Conservation (phyloP, 164 flowering plant genomes). For the Piper longum region DNA sequence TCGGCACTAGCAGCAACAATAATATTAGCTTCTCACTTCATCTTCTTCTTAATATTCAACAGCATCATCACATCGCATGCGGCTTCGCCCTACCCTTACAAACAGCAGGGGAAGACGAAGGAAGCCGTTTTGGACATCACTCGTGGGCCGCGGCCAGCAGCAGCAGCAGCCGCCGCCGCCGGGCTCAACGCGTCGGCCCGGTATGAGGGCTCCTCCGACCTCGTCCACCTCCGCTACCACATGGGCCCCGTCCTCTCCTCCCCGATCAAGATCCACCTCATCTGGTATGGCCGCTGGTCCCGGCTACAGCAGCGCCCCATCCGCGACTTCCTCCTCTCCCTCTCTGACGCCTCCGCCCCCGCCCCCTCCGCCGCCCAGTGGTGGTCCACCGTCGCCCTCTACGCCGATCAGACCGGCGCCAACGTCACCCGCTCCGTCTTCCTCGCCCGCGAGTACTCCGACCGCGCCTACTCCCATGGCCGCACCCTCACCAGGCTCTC, state of each 20-base stretch:
- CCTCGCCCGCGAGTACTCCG: slow-evolving; percentile 56
- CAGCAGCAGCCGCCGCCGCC: slow-evolving; percentile 25
- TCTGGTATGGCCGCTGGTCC: slow-evolving; percentile 89
- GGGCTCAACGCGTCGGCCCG: slow-evolving; percentile 21
- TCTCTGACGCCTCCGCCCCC: slow-evolving; percentile 36
- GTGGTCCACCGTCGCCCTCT: slow-evolving; percentile 76
- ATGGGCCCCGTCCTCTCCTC: slow-evolving; percentile 90
- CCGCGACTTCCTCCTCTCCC: slow-evolving; percentile 68
- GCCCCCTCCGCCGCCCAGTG: slow-evolving; percentile 65
- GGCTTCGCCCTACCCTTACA: not conserved
- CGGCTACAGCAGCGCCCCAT: slow-evolving; percentile 41
- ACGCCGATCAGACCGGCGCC: slow-evolving; percentile 85
- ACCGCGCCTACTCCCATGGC: slow-evolving; percentile 54
- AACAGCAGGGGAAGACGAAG: slow-evolving; percentile 5
- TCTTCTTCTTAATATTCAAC: slow-evolving; percentile 4
- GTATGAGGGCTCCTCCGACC: slow-evolving; percentile 79
- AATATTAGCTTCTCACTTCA: slow-evolving; percentile 2
- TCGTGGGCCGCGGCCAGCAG: slow-evolving; percentile 19
- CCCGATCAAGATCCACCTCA: slow-evolving; percentile 59
- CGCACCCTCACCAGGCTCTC: slow-evolving; percentile 51
- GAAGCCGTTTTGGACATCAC: too few relatives aligned
- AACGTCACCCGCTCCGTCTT: slow-evolving; percentile 47
- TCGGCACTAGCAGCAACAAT: not conserved
- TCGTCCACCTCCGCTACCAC: slow-evolving; percentile 73
- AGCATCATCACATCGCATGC: not conserved